These are phyloP conservation scores for Sisymbrium altissimum DNA, from an alignment of 345 rosid genomes.

Conservation along the genomic window DNA sequence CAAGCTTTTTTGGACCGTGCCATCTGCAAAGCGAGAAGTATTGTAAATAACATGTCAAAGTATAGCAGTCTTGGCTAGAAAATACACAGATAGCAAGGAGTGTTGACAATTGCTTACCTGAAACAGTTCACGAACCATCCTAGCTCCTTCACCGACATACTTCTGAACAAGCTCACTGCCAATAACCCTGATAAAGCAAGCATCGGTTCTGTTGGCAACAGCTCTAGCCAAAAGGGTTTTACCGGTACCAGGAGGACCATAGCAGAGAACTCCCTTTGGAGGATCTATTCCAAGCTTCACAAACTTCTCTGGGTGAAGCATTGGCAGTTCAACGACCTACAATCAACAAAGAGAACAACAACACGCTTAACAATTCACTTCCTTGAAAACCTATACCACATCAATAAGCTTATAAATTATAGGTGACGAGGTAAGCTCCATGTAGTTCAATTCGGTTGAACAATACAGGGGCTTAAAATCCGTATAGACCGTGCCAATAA, in stretches of 20 bases:
- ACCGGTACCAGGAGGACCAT: slow-evolving; percentile 99
- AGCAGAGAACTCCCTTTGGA: slow-evolving; percentile 97
- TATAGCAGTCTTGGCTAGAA: not conserved
- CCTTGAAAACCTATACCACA: not conserved
- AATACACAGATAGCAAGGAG: not conserved
- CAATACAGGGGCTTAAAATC: no score
- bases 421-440: no score
- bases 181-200: slow-evolving; percentile 94
- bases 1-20: slow-evolving; percentile 89
- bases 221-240: no score
- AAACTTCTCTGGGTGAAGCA: slow-evolving; percentile 99
- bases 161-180: slow-evolving; percentile 99
- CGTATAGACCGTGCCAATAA: no score
- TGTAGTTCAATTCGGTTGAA: no score
- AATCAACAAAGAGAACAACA: not conserved
- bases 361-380: not conserved
- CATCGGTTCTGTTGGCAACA: no score
- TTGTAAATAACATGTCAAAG: not conserved
- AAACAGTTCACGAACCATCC: slow-evolving; percentile 96
- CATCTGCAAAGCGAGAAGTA: slow-evolving; percentile 46
- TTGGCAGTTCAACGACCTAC: slow-evolving; percentile 93
- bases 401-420: no score
- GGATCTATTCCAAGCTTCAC: slow-evolving; percentile 99
- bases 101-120: slow-evolving; percentile 51
- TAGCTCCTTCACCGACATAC: slow-evolving; percentile 98